A percentile compares a stretch with the other conserved stretches of the same genome.
phyloP scores from a whole-genome alignment of 1,284 basidiomycete species.

The Vanrija sp. region DNA sequence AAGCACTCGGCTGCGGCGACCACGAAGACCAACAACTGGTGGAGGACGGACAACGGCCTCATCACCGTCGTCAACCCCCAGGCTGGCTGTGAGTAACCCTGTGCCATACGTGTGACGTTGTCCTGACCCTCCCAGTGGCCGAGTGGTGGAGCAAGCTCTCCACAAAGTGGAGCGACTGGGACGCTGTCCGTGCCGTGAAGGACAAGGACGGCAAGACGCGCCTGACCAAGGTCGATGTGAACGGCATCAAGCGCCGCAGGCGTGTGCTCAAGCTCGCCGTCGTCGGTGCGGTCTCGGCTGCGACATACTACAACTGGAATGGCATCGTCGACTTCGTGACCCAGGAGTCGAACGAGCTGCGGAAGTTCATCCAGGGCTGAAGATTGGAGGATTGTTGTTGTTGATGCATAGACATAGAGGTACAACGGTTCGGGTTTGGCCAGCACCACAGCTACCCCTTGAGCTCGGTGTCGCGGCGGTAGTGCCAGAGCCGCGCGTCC shows the following conservation, averaged over 20 bases:
- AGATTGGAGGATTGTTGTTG: too few relatives aligned
- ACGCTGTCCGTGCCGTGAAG: conserved; percentile 2
- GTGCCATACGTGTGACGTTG: neutral
- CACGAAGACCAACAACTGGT: neutral
- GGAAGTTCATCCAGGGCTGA: too few relatives aligned
- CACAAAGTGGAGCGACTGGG: conserved; percentile 10
- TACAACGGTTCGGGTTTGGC: too few relatives aligned
- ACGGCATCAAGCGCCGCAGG: neutral
- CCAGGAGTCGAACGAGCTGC: too few relatives aligned
- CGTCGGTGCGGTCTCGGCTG: too few relatives aligned
- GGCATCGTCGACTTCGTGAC: too few relatives aligned
- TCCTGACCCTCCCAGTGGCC: neutral
- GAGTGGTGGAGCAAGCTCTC: conserved; percentile 6
- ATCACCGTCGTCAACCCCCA: conserved; percentile 3
- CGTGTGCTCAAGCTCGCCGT: too few relatives aligned
- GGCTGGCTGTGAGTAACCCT: neutral
- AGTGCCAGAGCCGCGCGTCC: neutral
- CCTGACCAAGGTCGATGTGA: neutral
- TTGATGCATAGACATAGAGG: too few relatives aligned
- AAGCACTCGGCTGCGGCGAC: neutral
- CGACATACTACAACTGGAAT: too few relatives aligned
- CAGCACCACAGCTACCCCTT: too few relatives aligned
- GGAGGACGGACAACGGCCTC: neutral
- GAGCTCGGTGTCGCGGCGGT: neutral
- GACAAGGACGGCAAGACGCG: neutral